These are phyloP conservation scores for Talaromyces pinophilus DNA, from an alignment of 2,329 filamentous ascomycete species.

Conservation along the genomic window DNA sequence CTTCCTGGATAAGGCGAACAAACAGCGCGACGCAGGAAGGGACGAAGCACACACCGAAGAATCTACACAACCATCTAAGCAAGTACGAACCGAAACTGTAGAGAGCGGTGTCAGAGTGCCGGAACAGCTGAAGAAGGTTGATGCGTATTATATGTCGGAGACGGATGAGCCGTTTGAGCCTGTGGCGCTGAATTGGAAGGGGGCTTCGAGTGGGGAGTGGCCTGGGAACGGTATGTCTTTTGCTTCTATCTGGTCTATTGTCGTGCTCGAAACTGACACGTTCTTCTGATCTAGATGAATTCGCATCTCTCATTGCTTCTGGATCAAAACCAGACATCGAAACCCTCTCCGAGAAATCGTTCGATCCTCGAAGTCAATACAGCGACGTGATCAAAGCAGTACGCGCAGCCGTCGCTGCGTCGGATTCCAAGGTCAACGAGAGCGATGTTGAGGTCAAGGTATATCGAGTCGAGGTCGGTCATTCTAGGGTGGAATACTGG, in stretches of 20 bases:
- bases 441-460: conserved; percentile 65
- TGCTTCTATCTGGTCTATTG: neutral
- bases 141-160: conserved; percentile 74
- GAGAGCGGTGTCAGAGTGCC: conserved; percentile 61
- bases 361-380: conserved; percentile 74
- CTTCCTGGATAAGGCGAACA: conserved; percentile 85
- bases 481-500: conserved; percentile 75
- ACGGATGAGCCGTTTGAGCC: conserved; percentile 83
- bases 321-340: conserved; percentile 47
- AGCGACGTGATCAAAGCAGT: conserved; percentile 56
- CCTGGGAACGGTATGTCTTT: conserved; percentile 37
- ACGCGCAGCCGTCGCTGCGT: conserved; percentile 35
- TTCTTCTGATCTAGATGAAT: conserved; percentile 57
- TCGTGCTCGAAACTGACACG: neutral
- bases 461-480: conserved; percentile 67
- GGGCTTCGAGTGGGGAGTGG: conserved; percentile 36
- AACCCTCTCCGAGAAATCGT: conserved; percentile 68
- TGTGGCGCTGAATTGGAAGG: conserved; percentile 65
- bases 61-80: conserved; percentile 28
- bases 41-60: conserved; percentile 25
- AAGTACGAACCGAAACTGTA: conserved; percentile 42
- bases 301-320: conserved; percentile 62
- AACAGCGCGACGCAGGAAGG: conserved; percentile 53
- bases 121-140: conserved; percentile 55
- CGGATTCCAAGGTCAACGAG: conserved; percentile 32